Percentiles rank a stretch among this genome's conserved stretches.
These are phyloP conservation scores for Mycocentrospora acerina DNA, from an alignment of 2,329 filamentous ascomycete species.

Conservation along the genomic window DNA sequence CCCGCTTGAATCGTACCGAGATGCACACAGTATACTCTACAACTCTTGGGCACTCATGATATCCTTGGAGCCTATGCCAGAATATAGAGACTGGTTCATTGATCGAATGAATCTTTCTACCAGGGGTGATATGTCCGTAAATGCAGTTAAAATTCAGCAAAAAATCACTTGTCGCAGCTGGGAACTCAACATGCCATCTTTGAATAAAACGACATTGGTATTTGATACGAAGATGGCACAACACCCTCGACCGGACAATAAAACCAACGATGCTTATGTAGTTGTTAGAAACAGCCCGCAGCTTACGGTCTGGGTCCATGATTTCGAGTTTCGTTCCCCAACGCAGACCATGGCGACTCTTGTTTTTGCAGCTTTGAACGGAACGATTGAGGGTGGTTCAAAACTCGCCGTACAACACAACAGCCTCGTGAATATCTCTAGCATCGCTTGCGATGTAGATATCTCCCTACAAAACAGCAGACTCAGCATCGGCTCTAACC, in stretches of 20 bases:
- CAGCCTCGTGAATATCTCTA: background rate
- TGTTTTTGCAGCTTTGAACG: background rate
- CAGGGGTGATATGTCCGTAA: background rate
- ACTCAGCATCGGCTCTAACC: background rate
- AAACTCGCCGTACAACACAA: background rate
- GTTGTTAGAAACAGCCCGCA: background rate
- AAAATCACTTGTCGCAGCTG: slow-evolving; percentile 1
- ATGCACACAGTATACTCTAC: background rate
- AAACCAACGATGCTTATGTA: background rate
- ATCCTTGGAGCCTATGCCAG: background rate
- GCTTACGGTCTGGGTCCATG: slow-evolving; percentile 1
- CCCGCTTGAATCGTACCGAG: background rate
- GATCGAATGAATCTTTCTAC: background rate
- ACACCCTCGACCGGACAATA: background rate
- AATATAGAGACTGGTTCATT: slow-evolving; percentile 2
- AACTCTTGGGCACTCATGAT: background rate
- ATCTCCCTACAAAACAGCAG: background rate
- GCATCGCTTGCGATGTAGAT: background rate
- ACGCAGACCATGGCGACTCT: background rate
- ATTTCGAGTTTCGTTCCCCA: background rate
- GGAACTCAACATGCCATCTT: background rate
- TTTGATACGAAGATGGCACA: background rate
- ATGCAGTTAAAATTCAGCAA: background rate
- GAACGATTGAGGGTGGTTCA: background rate
- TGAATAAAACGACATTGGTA: background rate